These are phyloP conservation scores for Pichia nanzhaoensis DNA, from an alignment of 805 yeast genomes.

Conservation along the genomic window DNA sequence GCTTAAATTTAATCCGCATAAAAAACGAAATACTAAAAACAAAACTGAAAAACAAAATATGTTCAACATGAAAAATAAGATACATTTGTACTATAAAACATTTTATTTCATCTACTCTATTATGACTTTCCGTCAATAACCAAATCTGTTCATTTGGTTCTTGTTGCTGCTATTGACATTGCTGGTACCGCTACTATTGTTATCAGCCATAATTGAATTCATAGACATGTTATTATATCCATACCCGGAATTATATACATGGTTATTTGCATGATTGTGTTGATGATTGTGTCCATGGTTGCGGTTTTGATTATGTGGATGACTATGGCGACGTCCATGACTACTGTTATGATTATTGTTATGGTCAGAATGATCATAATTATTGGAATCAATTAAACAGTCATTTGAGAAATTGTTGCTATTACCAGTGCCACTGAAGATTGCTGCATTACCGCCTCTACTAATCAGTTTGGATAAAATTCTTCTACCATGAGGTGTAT, in stretches of 20 bases:
- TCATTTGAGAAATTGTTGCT: slow-evolving; percentile 1
- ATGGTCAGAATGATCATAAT: background rate
- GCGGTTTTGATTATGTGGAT: background rate
- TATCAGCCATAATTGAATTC: slow-evolving; percentile 1
- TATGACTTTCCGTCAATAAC: background rate
- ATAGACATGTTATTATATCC: background rate
- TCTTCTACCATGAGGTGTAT: slow-evolving; percentile 95
- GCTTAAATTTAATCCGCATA: no score
- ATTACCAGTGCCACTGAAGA: background rate
- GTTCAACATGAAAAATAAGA: slow-evolving; percentile 6
- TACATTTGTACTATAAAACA: slow-evolving; percentile 5
- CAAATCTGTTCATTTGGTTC: slow-evolving; percentile 4
- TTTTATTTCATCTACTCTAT: background rate
- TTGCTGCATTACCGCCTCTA: slow-evolving; percentile 25
- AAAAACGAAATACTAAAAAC: background rate
- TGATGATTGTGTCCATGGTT: background rate
- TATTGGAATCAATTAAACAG: slow-evolving; percentile 1
- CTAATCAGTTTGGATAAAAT: slow-evolving; percentile 57
- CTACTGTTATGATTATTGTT: background rate
- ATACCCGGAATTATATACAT: slow-evolving; percentile 2
- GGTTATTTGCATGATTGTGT: background rate
- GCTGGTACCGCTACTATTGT: background rate
- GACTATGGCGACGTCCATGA: slow-evolving; percentile 8
- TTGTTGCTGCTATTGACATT: background rate
- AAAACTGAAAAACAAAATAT: background rate